Evolutionary conservation across 257 asterid species (phyloP).

Genomic region (Jacaranda copaia): DNA sequence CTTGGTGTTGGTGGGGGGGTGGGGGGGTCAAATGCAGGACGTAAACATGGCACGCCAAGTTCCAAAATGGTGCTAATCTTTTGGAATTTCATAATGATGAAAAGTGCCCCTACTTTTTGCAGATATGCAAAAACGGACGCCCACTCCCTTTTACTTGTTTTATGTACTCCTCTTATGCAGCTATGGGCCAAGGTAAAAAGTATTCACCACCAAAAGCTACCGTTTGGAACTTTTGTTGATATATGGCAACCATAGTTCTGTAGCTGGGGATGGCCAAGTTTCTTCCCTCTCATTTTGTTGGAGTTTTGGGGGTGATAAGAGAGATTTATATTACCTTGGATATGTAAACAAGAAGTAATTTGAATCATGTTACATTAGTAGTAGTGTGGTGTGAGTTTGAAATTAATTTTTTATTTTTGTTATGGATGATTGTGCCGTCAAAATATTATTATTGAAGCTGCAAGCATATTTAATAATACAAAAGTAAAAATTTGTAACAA

Average conservation of each 20-base stretch:
- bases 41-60: constrained; percentile 38
- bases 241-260: neutral
- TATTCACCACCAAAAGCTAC: constrained; percentile 28
- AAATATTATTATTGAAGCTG: no score
- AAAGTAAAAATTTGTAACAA: no score
- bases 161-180: neutral
- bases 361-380: no score
- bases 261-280: no score
- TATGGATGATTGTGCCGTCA: no score
- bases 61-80: constrained; percentile 27
- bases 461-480: no score
- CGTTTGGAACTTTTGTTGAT: neutral
- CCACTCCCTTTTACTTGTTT: neutral
- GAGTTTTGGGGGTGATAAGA: no score
- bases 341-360: no score
- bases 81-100: constrained; percentile 39
- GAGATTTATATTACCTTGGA: no score
- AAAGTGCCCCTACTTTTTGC: constrained; percentile 24
- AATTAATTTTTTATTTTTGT: no score
- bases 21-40: constrained; percentile 6
- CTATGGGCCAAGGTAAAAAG: constrained; percentile 1
- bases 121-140: constrained; percentile 16
- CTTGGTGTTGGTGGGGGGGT: neutral
- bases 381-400: no score
- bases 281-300: neutral